Conservation (phyloP, 345 rosid genomes). For the Durio zibethinus region DNA sequence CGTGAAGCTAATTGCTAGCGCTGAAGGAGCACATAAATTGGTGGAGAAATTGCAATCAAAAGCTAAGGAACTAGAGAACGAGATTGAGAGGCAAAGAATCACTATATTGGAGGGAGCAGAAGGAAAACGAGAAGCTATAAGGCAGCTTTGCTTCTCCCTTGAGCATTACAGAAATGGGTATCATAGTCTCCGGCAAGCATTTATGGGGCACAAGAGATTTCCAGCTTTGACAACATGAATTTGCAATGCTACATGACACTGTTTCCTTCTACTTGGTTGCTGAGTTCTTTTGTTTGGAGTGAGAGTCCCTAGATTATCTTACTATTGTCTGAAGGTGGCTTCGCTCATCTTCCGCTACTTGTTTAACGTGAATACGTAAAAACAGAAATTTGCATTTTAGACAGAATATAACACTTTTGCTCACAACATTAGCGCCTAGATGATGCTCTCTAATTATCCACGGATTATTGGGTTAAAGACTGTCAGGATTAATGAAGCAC, state of each 20-base stretch:
- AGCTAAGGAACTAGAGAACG: conserved; percentile 43
- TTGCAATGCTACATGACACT: background rate
- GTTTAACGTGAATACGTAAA: background rate
- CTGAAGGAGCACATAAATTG: conserved; percentile 25
- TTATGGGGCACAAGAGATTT: conserved; percentile 31
- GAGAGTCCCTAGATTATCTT: background rate
- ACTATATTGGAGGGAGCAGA: conserved; percentile 51
- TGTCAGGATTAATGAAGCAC: background rate
- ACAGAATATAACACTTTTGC: background rate
- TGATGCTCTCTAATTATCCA: background rate
- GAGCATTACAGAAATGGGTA: conserved; percentile 60
- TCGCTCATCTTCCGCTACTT: background rate
- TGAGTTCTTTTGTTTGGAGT: background rate
- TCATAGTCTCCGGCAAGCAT: conserved; percentile 42
- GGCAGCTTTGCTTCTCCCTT: conserved; percentile 66
- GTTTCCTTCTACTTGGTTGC: background rate
- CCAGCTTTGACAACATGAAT: conserved; percentile 28
- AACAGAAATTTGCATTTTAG: background rate
- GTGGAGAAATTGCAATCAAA: conserved; percentile 35
- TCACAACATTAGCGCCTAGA: background rate
- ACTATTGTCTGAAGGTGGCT: background rate
- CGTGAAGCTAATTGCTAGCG: conserved; percentile 30
- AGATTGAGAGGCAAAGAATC: conserved; percentile 44
- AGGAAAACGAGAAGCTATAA: conserved; percentile 66
- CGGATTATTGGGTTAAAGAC: background rate